These are phyloP conservation scores for Quercus wislizeni DNA, from an alignment of 306 rosid species.

Conservation along the genomic window DNA sequence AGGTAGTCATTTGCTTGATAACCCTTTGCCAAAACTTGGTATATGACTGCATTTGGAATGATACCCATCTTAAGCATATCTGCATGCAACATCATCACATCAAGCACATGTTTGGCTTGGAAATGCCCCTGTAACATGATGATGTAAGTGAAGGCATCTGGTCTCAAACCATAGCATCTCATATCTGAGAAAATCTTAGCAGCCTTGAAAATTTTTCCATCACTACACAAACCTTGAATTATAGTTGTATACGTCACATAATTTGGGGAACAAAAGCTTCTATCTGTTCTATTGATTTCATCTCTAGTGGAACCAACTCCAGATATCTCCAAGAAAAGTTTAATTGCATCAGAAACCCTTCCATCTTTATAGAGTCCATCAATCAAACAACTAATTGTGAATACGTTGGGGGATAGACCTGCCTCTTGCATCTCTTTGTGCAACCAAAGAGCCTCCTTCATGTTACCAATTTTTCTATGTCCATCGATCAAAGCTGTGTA, in stretches of 20 bases:
- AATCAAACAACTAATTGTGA: constrained; percentile 56
- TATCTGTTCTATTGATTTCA: constrained; percentile 2
- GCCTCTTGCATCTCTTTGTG: constrained; percentile 52
- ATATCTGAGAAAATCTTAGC: constrained; percentile 57
- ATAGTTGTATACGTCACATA: constrained; percentile 48
- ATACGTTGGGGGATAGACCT: constrained; percentile 49
- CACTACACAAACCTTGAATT: constrained; percentile 61
- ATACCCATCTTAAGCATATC: constrained; percentile 66
- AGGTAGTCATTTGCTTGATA: constrained; percentile 40
- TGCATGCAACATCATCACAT: constrained; percentile 71
- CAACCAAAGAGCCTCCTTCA: constrained; percentile 49
- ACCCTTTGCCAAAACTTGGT: constrained; percentile 36
- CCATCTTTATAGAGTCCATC: constrained; percentile 75
- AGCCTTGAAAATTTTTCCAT: constrained; percentile 61
- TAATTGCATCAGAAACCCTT: constrained; percentile 43
- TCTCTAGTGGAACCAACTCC: constrained; percentile 15
- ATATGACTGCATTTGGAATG: constrained; percentile 32
- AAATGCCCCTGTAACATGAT: constrained; percentile 53
- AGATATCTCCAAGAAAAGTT: constrained; percentile 48
- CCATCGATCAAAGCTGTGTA: constrained; percentile 76
- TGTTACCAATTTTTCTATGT: constrained; percentile 51
- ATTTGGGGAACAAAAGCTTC: constrained; percentile 41
- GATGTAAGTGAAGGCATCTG: constrained; percentile 47
- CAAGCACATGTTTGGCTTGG: constrained; percentile 41
- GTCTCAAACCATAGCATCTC: constrained; percentile 51